These are phyloP conservation scores for Dactylellina haptotyla DNA, from an alignment of 2,329 filamentous ascomycete genomes.

Conservation along the genomic window DNA sequence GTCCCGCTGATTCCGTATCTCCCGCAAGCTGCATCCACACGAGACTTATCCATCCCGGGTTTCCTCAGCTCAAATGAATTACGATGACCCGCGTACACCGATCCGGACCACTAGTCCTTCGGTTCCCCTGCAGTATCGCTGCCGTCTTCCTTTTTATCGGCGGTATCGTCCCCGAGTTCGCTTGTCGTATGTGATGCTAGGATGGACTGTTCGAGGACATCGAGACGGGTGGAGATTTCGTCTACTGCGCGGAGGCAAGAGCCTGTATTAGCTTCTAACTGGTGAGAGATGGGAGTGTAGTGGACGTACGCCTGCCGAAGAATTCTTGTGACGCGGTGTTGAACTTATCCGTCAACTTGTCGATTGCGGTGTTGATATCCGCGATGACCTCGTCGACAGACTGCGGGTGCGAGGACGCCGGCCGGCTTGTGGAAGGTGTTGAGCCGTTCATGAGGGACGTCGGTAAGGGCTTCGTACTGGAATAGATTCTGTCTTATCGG, in stretches of 20 bases:
- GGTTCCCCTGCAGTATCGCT: constrained; percentile 16
- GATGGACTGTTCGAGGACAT: constrained; percentile 48
- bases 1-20: not conserved
- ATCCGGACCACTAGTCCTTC: constrained; percentile 25
- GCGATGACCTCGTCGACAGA: constrained; percentile 54
- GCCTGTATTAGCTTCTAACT: no score
- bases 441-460: constrained; percentile 48
- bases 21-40: not conserved
- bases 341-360: constrained; percentile 52
- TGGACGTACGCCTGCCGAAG: constrained; percentile 35
- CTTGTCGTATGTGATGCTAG: constrained; percentile 38
- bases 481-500: not conserved
- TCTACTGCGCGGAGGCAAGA: no score
- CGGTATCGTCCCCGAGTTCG: constrained; percentile 13
- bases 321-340: constrained; percentile 51
- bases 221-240: constrained; percentile 49
- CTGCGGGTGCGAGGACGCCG: constrained; percentile 46
- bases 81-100: no score
- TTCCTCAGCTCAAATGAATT: no score
- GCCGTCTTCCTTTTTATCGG: constrained; percentile 36
- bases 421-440: constrained; percentile 27
- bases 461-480: constrained; percentile 3
- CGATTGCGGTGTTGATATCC: constrained; percentile 52
- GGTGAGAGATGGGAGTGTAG: not conserved
- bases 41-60: no score